A percentile compares a stretch with the other conserved stretches of the same genome.
Conservation (phyloP, 2,329 filamentous ascomycete species). For the Aspergillus felis region DNA sequence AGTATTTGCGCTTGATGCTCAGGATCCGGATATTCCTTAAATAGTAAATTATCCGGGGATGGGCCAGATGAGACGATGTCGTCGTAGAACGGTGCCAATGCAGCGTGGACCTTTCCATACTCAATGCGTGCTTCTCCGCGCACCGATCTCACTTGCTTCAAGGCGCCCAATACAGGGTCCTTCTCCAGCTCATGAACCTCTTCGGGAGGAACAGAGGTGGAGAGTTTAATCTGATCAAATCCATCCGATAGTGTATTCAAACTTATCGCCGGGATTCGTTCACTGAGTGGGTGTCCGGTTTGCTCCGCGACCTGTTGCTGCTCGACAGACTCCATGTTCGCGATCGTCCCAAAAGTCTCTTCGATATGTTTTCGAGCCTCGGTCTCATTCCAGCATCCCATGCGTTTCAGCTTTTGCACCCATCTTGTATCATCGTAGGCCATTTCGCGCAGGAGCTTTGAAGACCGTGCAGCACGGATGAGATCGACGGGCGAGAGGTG, state of each 20-base stretch:
- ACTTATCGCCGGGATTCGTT: conserved; percentile 14
- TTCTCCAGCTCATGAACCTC: conserved; percentile 49
- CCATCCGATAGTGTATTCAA: conserved; percentile 56
- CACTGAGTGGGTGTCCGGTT: conserved; percentile 8
- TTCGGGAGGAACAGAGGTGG: conserved; percentile 31
- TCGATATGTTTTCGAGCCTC: conserved; percentile 81
- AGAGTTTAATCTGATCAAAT: conserved; percentile 72
- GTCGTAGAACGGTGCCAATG: conserved; percentile 81
- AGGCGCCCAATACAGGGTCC: conserved; percentile 62
- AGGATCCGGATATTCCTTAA: conserved; percentile 80
- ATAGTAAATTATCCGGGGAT: conserved; percentile 74
- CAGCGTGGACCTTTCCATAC: conserved; percentile 86
- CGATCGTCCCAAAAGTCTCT: conserved; percentile 49
- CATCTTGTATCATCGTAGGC: conserved; percentile 97
- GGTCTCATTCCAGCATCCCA: conserved; percentile 87
- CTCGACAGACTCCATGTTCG: conserved; percentile 23
- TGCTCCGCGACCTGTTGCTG: conserved; percentile 22
- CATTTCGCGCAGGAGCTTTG: conserved; percentile 89
- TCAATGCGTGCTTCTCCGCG: conserved; percentile 82
- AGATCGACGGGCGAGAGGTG: conserved; percentile 83
- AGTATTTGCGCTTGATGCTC: conserved; percentile 89
- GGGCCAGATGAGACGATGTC: conserved; percentile 70
- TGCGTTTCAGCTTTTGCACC: conserved; percentile 78
- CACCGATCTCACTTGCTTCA: conserved; percentile 70
- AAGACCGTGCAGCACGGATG: conserved; percentile 78